A percentile compares a stretch with the other conserved stretches of the same genome.
Evolutionary conservation across 2,329 filamentous ascomycete species (phyloP).

Genomic region (Colletotrichum magnum): DNA sequence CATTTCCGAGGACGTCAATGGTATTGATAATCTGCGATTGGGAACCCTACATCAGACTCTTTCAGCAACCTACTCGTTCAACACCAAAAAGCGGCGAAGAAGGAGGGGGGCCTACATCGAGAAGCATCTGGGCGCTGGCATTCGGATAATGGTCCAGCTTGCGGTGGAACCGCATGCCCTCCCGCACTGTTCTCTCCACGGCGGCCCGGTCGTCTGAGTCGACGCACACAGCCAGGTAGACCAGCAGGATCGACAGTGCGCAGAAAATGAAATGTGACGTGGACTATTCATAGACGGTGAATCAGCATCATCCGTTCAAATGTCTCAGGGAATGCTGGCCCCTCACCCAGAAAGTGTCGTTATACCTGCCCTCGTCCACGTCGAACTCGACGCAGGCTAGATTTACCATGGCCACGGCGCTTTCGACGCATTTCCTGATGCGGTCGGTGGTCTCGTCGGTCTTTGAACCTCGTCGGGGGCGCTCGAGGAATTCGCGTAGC

Average conservation of each 20-base stretch:
- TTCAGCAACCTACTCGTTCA: background rate
- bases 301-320: background rate
- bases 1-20: background rate
- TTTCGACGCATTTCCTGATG: background rate
- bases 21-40: background rate
- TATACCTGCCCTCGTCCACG: background rate
- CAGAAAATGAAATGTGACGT: constrained; percentile 7
- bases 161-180: background rate
- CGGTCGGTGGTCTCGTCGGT: background rate
- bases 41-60: background rate
- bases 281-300: background rate
- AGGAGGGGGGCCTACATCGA: background rate
- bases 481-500: background rate
- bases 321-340: background rate
- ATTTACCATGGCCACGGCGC: background rate
- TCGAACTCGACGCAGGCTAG: background rate
- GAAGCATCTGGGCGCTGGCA: background rate
- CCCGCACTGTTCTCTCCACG: background rate
- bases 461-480: background rate
- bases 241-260: constrained; percentile 2
- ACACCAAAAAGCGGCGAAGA: background rate
- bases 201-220: background rate
- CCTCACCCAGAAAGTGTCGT: background rate
- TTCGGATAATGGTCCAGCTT: background rate
- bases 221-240: background rate